These are phyloP conservation scores for Elongisporangium prolatum DNA, from an alignment of 352 stramenopile species.

Conservation along the genomic window DNA sequence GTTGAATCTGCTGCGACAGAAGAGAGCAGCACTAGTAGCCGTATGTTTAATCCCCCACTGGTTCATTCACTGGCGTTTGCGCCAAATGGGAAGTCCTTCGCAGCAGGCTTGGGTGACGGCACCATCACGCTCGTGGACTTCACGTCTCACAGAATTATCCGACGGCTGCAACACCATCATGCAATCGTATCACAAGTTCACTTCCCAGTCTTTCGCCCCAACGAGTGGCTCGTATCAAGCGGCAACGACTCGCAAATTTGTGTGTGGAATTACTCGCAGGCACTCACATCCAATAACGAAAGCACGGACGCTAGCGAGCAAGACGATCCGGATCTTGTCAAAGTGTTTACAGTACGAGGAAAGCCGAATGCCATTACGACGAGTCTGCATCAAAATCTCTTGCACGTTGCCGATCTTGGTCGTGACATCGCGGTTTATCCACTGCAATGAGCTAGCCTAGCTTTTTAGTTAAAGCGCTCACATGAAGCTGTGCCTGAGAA, in stretches of 20 bases:
- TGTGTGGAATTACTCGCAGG: slow-evolving; percentile 53
- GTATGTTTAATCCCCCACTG: slow-evolving; percentile 70
- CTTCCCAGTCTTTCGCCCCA: slow-evolving; percentile 41
- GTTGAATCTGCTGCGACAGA: slow-evolving; percentile 6
- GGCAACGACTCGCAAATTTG: slow-evolving; percentile 67
- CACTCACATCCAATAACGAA: slow-evolving; percentile 17
- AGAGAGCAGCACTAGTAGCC: slow-evolving; percentile 9
- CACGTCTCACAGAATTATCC: slow-evolving; percentile 39
- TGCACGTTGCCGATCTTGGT: slow-evolving; percentile 46
- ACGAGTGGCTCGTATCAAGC: slow-evolving; percentile 53
- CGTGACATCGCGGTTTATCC: slow-evolving; percentile 46
- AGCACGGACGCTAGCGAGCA: slow-evolving; percentile 5
- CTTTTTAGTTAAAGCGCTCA: background rate
- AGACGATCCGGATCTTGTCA: slow-evolving; percentile 31
- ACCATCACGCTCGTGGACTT: slow-evolving; percentile 67
- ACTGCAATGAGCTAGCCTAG: slow-evolving; percentile 22
- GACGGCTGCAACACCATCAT: slow-evolving; percentile 41
- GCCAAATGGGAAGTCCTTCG: slow-evolving; percentile 57
- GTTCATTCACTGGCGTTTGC: slow-evolving; percentile 66
- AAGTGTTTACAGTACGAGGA: slow-evolving; percentile 31
- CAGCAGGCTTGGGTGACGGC: slow-evolving; percentile 57
- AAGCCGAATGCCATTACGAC: slow-evolving; percentile 59
- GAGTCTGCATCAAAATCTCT: slow-evolving; percentile 39
- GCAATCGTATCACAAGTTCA: slow-evolving; percentile 61
- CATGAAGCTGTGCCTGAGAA: background rate